Percentiles rank a stretch among this genome's conserved stretches.
These are phyloP conservation scores for Dovyalis caffra DNA, from an alignment of 345 rosid genomes.

Conservation along the genomic window DNA sequence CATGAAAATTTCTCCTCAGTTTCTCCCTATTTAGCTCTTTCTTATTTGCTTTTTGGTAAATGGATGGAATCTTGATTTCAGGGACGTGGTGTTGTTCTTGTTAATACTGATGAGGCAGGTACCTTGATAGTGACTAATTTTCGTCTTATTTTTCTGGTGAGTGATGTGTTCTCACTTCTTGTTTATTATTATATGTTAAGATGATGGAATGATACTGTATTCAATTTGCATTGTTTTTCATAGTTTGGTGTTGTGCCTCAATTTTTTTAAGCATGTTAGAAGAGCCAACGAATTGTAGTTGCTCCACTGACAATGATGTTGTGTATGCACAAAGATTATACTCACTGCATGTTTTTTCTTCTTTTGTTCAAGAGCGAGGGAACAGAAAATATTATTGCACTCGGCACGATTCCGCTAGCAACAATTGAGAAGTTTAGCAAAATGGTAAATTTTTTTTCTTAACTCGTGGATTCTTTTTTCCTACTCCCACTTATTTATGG, in stretches of 20 bases:
- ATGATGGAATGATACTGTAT: neutral
- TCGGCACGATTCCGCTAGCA: slow-evolving; percentile 81
- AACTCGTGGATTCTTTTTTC: neutral
- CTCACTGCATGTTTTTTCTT: slow-evolving; percentile 3
- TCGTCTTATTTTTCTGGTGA: slow-evolving; percentile 89
- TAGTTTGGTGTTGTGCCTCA: neutral
- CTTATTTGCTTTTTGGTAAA: neutral
- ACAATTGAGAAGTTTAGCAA: slow-evolving; percentile 91
- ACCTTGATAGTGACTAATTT: slow-evolving; percentile 83
- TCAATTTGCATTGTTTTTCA: neutral
- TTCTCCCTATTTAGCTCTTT: neutral
- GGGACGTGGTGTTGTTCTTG: slow-evolving; percentile 82
- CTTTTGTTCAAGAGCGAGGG: slow-evolving; percentile 66
- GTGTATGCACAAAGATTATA: neutral
- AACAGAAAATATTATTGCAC: slow-evolving; percentile 61
- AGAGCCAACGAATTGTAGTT: neutral
- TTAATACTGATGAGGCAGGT: slow-evolving; percentile 82
- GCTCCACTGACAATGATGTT: neutral
- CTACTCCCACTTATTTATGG: neutral
- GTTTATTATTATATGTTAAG: neutral
- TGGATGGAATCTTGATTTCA: slow-evolving; percentile 34
- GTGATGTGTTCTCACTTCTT: slow-evolving; percentile 18
- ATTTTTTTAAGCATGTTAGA: neutral
- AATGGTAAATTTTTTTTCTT: slow-evolving; percentile 46
- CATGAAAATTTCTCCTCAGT: neutral